Percentiles rank a stretch among this genome's conserved stretches.
Evolutionary conservation across 257 asterid genomes (phyloP).

Genomic region (Solanum chiquidenum): DNA sequence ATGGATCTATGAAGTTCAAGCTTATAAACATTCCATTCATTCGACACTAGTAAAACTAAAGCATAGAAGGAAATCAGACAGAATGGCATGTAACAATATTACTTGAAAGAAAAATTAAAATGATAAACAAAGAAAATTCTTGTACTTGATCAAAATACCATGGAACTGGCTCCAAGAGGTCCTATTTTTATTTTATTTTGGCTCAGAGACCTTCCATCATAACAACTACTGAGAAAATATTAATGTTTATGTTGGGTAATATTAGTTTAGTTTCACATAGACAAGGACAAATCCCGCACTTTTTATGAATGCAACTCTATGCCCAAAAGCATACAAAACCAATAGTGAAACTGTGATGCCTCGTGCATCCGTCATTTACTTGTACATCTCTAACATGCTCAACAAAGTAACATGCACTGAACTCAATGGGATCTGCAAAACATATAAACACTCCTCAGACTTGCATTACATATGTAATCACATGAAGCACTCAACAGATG

Average conservation of each 20-base stretch:
- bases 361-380: not conserved
- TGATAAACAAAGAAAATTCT: not conserved
- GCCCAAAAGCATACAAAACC: not conserved
- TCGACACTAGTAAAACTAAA: not conserved
- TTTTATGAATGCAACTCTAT: not conserved
- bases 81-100: not conserved
- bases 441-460: not conserved
- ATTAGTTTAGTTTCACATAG: not conserved
- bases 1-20: not conserved
- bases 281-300: not conserved
- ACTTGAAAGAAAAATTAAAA: not conserved
- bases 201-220: not conserved
- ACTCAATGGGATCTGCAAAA: not conserved
- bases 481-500: not conserved
- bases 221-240: not conserved
- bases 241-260: not conserved
- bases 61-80: not conserved
- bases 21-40: not conserved
- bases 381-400: not conserved
- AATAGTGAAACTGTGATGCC: not conserved
- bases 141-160: not conserved
- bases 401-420: not conserved
- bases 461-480: not conserved
- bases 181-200: not conserved
- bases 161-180: not conserved